Base-by-base conservation (phyloP, 2,329 filamentous ascomycete genomes). In the Whalleya microplaca region DNA sequence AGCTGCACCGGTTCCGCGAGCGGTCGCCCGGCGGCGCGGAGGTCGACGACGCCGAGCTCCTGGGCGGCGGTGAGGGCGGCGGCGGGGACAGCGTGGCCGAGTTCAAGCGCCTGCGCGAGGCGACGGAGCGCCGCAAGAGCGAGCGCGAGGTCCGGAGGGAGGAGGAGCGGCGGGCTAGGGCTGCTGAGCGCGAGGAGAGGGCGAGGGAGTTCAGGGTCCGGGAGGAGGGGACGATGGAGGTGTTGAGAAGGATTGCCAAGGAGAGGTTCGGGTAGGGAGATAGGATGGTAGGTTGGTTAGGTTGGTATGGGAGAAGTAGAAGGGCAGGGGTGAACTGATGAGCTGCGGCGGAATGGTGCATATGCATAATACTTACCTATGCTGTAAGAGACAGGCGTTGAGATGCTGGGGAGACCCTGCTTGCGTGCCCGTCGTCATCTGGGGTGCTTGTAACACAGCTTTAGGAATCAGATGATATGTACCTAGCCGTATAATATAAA, bases 171-270 rank as follows among this genome's bases (percentile, higher is more conserved):
- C 77, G 92, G 68, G 91, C 91, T 10, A 84, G 85, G 69, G 81
- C 82, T 58, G 92, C 86, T 45, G 93, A 97, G 79, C 81, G 92
- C 64, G 91, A 96, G 70, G 90, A 92, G 76, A 83, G 86, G 65
- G 70, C 93, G 49, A 79, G 81, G 65, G 85, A 83, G 63, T 88
- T 91, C 73, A 81, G 84, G 67, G 84, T 84, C 66, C 90, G 92
- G 73, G 94, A 98, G 75, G 88, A 92, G 61, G 86, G 85, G 69
- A 96, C 92, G 1, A 91, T 97, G 80, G 85, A 85, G 47, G 92
- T 91, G 81, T 69, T 98, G 68, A 88, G 82, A 74, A 85, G 87
- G 66, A 75, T 98, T 75, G 94, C 92, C 16, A 88, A 83, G 75
- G 84, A 91, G 76, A 82, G 90, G 61, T 96, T 91, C 80, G 91